These are phyloP conservation scores for Cladosporium sp. DNA, from an alignment of 2,329 filamentous ascomycete genomes.

Conservation along the genomic window DNA sequence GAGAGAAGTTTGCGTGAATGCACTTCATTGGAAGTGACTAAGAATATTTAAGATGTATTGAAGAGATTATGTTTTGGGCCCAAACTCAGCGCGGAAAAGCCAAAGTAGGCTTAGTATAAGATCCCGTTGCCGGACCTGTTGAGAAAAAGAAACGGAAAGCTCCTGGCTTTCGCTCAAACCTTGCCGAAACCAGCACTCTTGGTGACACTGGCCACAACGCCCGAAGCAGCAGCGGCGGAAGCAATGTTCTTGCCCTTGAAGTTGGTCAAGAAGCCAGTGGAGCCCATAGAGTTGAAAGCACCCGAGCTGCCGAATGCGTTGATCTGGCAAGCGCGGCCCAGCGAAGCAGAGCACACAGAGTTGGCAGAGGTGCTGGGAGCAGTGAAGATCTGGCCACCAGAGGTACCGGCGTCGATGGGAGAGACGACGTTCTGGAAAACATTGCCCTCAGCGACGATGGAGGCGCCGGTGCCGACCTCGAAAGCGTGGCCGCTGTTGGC, in stretches of 20 bases:
- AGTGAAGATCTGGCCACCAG: slow-evolving; percentile 39
- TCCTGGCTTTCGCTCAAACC: slow-evolving; percentile 13
- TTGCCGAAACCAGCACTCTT: slow-evolving; percentile 46
- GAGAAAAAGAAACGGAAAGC: not conserved
- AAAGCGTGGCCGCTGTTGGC: slow-evolving; percentile 52
- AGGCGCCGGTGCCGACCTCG: slow-evolving; percentile 37
- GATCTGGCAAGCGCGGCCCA: slow-evolving; percentile 49
- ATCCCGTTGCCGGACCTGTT: no score
- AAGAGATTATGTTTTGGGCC: no score
- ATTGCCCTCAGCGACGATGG: slow-evolving; percentile 54
- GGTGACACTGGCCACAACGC: slow-evolving; percentile 31
- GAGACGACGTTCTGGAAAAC: slow-evolving; percentile 52
- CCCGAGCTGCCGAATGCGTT: slow-evolving; percentile 35
- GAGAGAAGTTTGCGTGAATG: no score
- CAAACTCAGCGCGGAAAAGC: no score
- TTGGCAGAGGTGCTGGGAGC: slow-evolving; percentile 26
- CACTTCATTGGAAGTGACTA: no score
- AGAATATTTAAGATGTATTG: no score
- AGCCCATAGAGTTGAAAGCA: slow-evolving; percentile 20
- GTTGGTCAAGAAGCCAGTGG: slow-evolving; percentile 46
- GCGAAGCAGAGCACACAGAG: slow-evolving; percentile 25
- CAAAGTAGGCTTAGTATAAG: no score
- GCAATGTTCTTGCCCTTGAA: slow-evolving; percentile 54
- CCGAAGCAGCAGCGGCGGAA: slow-evolving; percentile 35
- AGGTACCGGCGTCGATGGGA: slow-evolving; percentile 32